A percentile compares a stretch with the other conserved stretches of the same genome.
phyloP scores from a whole-genome alignment of 2,329 filamentous ascomycete genomes.

The Shiraia sp. region DNA sequence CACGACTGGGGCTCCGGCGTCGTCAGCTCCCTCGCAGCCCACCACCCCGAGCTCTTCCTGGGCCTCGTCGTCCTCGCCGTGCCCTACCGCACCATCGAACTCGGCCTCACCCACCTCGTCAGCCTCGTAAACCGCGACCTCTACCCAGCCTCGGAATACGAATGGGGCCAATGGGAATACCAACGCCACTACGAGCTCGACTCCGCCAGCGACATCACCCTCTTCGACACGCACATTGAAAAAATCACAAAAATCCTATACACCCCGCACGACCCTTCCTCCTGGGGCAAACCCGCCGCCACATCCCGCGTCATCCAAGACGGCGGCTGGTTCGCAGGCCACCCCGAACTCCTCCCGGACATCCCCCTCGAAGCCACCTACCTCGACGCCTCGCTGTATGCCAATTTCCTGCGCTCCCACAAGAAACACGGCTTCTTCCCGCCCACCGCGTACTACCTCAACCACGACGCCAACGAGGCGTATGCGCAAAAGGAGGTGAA shows the following conservation, averaged over 20 bases:
- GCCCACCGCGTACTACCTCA: slow-evolving; percentile 48
- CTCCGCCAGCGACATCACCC: slow-evolving; percentile 14
- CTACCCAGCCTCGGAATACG: slow-evolving; percentile 51
- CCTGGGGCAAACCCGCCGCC: slow-evolving; percentile 27
- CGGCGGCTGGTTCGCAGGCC: slow-evolving; percentile 40
- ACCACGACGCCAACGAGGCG: slow-evolving; percentile 48
- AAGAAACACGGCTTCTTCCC: slow-evolving; percentile 48
- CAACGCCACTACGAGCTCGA: slow-evolving; percentile 36
- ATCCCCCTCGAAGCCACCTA: slow-evolving; percentile 33
- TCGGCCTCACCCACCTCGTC: slow-evolving; percentile 45
- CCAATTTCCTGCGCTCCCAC: slow-evolving; percentile 40
- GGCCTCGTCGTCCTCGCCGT: slow-evolving; percentile 39
- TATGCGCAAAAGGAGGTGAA: slow-evolving; percentile 48
- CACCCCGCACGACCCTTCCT: slow-evolving; percentile 21
- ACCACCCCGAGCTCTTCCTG: slow-evolving; percentile 38
- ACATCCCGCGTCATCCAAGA: slow-evolving; percentile 19
- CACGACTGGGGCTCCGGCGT: slow-evolving; percentile 51
- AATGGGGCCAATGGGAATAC: slow-evolving; percentile 45
- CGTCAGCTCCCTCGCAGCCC: slow-evolving; percentile 33
- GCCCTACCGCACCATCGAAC: slow-evolving; percentile 49
- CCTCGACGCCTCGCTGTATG: slow-evolving; percentile 34
- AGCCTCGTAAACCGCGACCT: slow-evolving; percentile 48
- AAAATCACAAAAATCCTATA: slow-evolving; percentile 30
- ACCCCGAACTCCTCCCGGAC: slow-evolving; percentile 28
- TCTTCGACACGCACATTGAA: slow-evolving; percentile 27